phyloP scores from a whole-genome alignment of 2,329 filamentous ascomycete species.

The Lasiodiplodia citricola region DNA sequence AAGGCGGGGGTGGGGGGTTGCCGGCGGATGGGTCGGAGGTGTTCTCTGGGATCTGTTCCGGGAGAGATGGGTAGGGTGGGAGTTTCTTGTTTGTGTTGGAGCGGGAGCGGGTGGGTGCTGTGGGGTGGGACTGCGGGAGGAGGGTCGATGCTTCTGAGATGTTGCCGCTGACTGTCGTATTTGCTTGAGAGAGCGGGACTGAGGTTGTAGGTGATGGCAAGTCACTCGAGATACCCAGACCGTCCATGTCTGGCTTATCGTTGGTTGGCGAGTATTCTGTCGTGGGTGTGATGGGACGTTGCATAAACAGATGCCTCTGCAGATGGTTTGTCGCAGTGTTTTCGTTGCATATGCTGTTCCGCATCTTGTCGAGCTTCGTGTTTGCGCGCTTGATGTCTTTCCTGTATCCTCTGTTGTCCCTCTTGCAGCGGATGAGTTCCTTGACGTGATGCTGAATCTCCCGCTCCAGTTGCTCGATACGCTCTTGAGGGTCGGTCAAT shows the following conservation, averaged over 20 bases:
- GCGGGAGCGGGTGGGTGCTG: not conserved
- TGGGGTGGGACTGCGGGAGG: not conserved
- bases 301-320: not conserved
- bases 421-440: constrained; percentile 57
- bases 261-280: not conserved
- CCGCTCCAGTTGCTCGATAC: constrained; percentile 40
- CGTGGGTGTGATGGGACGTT: not conserved
- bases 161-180: constrained; percentile 5
- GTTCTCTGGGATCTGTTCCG: not conserved
- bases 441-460: constrained; percentile 51
- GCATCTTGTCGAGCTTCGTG: constrained; percentile 19
- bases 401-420: constrained; percentile 55
- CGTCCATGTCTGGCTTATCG: not conserved
- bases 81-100: constrained; percentile 19
- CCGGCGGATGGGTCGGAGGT: not conserved
- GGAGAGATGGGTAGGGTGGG: constrained; percentile 8
- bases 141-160: not conserved
- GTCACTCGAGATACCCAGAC: constrained; percentile 2
- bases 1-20: not conserved
- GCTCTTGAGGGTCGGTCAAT: constrained; percentile 28
- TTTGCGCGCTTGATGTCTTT: constrained; percentile 25
- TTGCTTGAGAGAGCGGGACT: constrained; percentile 6
- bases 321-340: not conserved
- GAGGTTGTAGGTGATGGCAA: not conserved
- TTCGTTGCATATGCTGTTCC: not conserved